Conservation (phyloP, 352 stramenopile genomes). For the Phytophthora palmivora region DNA sequence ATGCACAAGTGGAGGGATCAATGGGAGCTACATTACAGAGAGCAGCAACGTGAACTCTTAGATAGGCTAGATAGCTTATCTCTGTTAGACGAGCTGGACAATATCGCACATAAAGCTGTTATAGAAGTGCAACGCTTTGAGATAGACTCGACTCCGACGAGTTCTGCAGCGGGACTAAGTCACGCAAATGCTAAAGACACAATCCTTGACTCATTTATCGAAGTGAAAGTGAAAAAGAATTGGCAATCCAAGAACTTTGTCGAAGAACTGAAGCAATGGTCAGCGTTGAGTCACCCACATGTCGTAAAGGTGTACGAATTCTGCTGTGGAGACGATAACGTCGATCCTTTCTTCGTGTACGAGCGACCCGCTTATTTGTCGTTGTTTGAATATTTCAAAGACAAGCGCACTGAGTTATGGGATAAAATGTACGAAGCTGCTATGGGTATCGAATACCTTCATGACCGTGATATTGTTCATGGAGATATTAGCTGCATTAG, state of each 20-base stretch:
- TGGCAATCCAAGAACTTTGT: conserved; percentile 18
- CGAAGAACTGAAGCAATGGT: conserved; percentile 27
- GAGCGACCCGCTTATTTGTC: conserved; percentile 17
- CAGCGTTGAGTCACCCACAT: conserved; percentile 28
- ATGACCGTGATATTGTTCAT: conserved; percentile 29
- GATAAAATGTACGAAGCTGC: conserved; percentile 34
- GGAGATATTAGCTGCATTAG: conserved; percentile 19
- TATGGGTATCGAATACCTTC: conserved; percentile 36
- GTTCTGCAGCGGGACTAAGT: conserved; percentile 4
- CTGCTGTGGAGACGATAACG: conserved; percentile 5
- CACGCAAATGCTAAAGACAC: neutral
- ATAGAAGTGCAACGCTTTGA: no score
- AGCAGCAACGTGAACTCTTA: no score
- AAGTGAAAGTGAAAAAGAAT: conserved; percentile 17
- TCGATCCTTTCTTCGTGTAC: conserved; percentile 30
- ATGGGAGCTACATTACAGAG: no score
- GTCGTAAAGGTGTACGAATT: conserved; percentile 34
- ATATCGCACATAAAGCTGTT: no score
- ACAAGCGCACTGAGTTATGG: conserved; percentile 1
- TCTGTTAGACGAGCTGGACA: no score
- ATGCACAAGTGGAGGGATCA: no score
- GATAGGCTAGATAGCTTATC: no score
- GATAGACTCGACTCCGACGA: no score
- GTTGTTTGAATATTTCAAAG: conserved; percentile 16
- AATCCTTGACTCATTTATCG: conserved; percentile 16